These are phyloP conservation scores for Piloderma croceum DNA, from an alignment of 768 basidiomycete species.

Conservation along the genomic window DNA sequence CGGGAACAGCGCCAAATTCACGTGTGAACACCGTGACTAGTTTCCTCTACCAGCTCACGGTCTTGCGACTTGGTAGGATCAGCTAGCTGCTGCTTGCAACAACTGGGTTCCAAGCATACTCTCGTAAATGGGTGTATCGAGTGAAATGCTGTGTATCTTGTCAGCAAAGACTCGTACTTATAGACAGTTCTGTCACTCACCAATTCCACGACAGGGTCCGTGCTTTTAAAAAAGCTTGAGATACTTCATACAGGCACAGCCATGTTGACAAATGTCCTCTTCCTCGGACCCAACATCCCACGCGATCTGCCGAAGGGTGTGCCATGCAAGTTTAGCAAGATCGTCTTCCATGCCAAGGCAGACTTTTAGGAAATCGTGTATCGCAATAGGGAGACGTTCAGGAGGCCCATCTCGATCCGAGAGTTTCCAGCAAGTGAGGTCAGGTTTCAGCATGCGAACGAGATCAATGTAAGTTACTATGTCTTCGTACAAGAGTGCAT, in stretches of 20 bases:
- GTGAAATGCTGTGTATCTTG: background rate
- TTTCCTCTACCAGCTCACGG: constrained; percentile 8
- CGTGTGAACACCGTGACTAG: constrained; percentile 15
- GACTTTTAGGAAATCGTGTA: background rate
- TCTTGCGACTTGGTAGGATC: background rate
- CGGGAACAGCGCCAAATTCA: constrained; percentile 21
- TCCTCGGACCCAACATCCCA: background rate
- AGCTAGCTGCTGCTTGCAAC: background rate
- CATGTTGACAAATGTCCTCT: background rate
- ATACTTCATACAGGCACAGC: constrained; percentile 1
- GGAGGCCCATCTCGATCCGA: background rate
- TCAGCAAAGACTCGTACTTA: background rate
- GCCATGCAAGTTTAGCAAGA: background rate
- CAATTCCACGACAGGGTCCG: constrained; percentile 3
- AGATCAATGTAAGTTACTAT: background rate
- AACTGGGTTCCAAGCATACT: background rate
- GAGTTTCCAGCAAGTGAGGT: background rate
- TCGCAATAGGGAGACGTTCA: background rate
- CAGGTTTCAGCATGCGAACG: background rate
- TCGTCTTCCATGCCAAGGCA: background rate
- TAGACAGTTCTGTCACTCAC: constrained; percentile 7
- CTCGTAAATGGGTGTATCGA: background rate
- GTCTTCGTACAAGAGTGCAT: background rate
- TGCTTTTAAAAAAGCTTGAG: constrained; percentile 7
- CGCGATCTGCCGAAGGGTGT: background rate